Conservation (phyloP, 768 basidiomycete genomes). For the Cyathus striatus region DNA sequence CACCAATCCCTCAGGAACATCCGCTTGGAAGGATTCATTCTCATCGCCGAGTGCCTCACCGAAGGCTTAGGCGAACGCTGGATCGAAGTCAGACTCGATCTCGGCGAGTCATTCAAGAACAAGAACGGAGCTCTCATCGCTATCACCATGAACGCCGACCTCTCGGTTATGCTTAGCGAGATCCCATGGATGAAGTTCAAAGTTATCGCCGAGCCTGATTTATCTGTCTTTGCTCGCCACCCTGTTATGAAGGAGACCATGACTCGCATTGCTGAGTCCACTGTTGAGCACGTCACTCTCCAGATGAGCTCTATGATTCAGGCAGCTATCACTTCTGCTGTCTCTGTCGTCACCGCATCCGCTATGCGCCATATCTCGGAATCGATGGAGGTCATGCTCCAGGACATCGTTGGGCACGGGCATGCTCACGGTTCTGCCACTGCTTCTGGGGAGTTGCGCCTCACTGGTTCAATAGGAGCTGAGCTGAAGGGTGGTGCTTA, state of each 20-base stretch:
- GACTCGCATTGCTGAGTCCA: not conserved
- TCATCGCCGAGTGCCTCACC: not conserved
- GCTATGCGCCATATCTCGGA: not conserved
- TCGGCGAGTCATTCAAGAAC: not conserved
- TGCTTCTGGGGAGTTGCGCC: no score
- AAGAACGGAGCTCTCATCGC: not conserved
- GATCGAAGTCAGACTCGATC: not conserved
- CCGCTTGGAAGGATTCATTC: not conserved
- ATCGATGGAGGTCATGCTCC: not conserved
- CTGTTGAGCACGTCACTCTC: not conserved
- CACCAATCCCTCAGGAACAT: not conserved
- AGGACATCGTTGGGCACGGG: not conserved
- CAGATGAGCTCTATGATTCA: not conserved
- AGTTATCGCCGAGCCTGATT: constrained; percentile 18
- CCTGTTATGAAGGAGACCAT: not conserved
- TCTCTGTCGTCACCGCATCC: not conserved
- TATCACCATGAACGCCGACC: not conserved
- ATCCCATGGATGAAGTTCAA: constrained; percentile 23
- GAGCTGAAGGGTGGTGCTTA: no score
- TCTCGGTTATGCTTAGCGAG: constrained; percentile 7
- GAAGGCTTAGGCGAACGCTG: not conserved
- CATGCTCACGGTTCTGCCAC: no score
- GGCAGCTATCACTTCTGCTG: not conserved
- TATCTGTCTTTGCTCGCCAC: constrained; percentile 13
- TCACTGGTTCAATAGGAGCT: no score